These are phyloP conservation scores for Pseudogymnoascus sp. DNA, from an alignment of 2,329 filamentous ascomycete species.

Conservation along the genomic window DNA sequence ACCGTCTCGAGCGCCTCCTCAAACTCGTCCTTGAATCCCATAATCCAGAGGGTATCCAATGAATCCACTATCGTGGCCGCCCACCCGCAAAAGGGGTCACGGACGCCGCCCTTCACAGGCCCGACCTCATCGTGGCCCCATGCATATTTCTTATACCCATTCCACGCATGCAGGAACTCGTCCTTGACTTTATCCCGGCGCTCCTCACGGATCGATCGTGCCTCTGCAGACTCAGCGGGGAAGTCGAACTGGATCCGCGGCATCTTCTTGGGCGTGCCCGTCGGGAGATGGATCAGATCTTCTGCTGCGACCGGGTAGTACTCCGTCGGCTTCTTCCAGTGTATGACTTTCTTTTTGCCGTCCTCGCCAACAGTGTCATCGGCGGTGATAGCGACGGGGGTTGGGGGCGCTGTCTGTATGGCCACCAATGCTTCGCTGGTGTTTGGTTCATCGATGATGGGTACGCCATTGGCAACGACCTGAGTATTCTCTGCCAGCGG, in stretches of 20 bases:
- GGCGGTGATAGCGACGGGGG: conserved; percentile 13
- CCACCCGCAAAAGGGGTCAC: conserved; percentile 87
- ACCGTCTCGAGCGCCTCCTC: conserved; percentile 64
- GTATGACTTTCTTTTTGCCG: conserved; percentile 31
- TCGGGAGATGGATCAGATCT: conserved; percentile 68
- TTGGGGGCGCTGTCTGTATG: background rate
- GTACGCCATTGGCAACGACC: background rate
- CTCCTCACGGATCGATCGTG: conserved; percentile 53
- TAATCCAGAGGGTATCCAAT: conserved; percentile 80
- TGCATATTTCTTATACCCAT: conserved; percentile 69
- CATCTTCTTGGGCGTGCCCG: conserved; percentile 58
- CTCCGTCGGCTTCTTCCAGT: conserved; percentile 69
- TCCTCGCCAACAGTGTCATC: conserved; percentile 10
- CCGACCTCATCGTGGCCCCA: conserved; percentile 81
- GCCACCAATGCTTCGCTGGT: background rate
- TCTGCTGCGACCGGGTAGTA: conserved; percentile 62
- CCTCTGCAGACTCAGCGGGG: conserved; percentile 51
- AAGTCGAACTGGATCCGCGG: conserved; percentile 72
- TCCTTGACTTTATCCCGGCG: conserved; percentile 61
- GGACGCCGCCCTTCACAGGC: conserved; percentile 58
- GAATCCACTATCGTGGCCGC: conserved; percentile 79
- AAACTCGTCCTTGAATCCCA: conserved; percentile 72
- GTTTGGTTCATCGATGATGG: background rate
- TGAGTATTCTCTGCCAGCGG: background rate
- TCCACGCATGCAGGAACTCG: conserved; percentile 69